These are phyloP conservation scores for Hordeum vulgare DNA, from an alignment of 176 grass and related monocot species.

Conservation along the genomic window DNA sequence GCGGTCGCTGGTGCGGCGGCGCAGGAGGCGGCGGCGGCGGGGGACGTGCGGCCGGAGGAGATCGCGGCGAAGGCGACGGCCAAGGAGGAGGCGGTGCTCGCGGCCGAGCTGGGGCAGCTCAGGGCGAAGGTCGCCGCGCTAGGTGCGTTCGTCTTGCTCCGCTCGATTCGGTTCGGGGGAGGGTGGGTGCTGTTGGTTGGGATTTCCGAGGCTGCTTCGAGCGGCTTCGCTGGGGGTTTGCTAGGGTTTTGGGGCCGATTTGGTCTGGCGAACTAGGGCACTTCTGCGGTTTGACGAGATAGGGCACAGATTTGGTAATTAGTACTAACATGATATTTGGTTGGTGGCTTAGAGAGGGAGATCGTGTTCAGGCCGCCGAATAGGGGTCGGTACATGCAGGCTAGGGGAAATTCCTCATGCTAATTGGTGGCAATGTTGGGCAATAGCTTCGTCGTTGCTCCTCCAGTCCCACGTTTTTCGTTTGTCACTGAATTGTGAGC, in stretches of 20 bases:
- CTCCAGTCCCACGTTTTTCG: background rate
- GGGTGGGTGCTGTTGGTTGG: background rate
- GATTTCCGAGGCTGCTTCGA: background rate
- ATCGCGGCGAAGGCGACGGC: constrained; percentile 19
- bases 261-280: background rate
- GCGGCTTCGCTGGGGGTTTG: background rate
- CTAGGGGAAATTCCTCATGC: background rate
- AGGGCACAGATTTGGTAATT: background rate
- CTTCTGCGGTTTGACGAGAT: background rate
- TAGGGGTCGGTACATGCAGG: background rate
- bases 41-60: constrained; percentile 15
- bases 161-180: background rate
- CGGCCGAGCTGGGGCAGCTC: constrained; percentile 34
- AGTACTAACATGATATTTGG: background rate
- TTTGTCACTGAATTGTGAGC: background rate
- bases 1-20: constrained; percentile 6
- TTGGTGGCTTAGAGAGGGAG: background rate
- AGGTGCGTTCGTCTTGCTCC: constrained; percentile 27
- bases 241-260: constrained; percentile 26
- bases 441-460: background rate
- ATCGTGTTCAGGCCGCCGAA: background rate
- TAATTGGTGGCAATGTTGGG: background rate
- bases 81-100: constrained; percentile 35
- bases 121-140: constrained; percentile 31
- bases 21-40: constrained; percentile 28